A percentile compares a stretch with the other conserved stretches of the same genome.
Conservation (phyloP, 768 basidiomycete genomes). For the Cyathus striatus region DNA sequence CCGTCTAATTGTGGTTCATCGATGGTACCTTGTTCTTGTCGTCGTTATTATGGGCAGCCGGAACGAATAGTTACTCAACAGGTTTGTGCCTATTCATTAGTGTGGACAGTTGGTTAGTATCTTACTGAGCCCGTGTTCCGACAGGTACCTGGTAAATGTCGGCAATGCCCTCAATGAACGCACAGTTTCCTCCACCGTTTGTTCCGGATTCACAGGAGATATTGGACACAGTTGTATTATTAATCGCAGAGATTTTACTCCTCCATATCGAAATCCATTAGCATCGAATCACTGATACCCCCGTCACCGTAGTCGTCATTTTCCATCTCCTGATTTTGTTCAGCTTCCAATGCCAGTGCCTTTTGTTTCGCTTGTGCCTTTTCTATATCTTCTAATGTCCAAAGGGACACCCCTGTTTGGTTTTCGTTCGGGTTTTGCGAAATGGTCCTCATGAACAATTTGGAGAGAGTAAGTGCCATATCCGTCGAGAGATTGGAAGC, state of each 20-base stretch:
- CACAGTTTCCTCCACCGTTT: slow-evolving; percentile 4
- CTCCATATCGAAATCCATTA: slow-evolving; percentile 54
- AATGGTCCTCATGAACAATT: slow-evolving; percentile 97
- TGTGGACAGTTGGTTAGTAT: slow-evolving; percentile 1
- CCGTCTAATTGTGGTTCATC: slow-evolving; percentile 35
- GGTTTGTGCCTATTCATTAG: slow-evolving; percentile 24
- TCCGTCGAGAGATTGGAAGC: slow-evolving; percentile 97
- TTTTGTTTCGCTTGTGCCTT: slow-evolving; percentile 81
- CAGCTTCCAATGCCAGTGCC: slow-evolving; percentile 50
- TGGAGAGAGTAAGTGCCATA: slow-evolving; percentile 92
- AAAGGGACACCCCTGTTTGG: slow-evolving; percentile 89
- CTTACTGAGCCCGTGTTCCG: slow-evolving; percentile 10
- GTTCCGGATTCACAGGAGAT: too few species aligned
- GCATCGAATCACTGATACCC: slow-evolving; percentile 57
- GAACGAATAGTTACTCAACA: slow-evolving; percentile 39
- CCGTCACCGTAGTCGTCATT: slow-evolving; percentile 67
- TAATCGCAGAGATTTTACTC: too few species aligned
- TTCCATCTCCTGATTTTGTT: slow-evolving; percentile 32
- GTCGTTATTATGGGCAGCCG: slow-evolving; percentile 58
- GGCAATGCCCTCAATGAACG: slow-evolving; percentile 20
- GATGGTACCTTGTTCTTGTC: slow-evolving; percentile 37
- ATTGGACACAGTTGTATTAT: too few species aligned
- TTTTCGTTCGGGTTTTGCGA: slow-evolving; percentile 97
- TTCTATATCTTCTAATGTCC: slow-evolving; percentile 91
- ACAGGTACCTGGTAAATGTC: slow-evolving; percentile 33